Base-by-base conservation (phyloP, 2,329 filamentous ascomycete species). In the Penicillium sp. region DNA sequence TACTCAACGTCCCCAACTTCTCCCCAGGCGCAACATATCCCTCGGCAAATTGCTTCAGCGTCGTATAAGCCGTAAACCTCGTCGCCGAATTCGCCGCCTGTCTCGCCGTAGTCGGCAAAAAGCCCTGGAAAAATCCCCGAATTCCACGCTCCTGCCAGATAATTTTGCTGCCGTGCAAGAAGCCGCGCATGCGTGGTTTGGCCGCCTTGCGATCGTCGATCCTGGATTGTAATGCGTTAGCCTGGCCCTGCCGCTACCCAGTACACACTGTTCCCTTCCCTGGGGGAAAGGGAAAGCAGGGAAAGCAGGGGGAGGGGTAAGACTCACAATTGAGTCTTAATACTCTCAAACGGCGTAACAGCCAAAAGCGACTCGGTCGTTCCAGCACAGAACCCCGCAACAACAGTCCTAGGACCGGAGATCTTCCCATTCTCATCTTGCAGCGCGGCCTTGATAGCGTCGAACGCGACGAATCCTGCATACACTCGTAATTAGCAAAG, bases 301-400 rank as follows among this genome's bases (percentile, higher is more conserved):
- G 37, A 13, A 23, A 11, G 28, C 34, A 37, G 33, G n/a, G 6
- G 26, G 10, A 48, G 37, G 60, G 14, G 61, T n/a, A n/a, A n/a
- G 43, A 73, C 79, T 50, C 71, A 89, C 83, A 99, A 79, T 64
- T 95, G 95, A 47, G 94, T 99, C 81, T 99, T 99, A 77, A 99
- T 97, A 68, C 91, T 95, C 78, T 99, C 94, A 55, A 95, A 97
- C 0, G 94, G 94, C 29, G 94, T 99, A 29, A 99, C 94, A 10
- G 94, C 94, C 3, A 99, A 78, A 48, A 97, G 77, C 3, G 90
- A 95, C 78, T 99, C 94, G 2, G 93, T 97, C 48, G 96, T 90
- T 52, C 94, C 94, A 8, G 94, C 94, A 55, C 93, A 91, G 69
- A 99, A 96, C 3, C 94, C 94, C 36, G 92, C 92, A 54, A 97